Conservation (phyloP, 2,329 filamentous ascomycete genomes). For the Penicillium sp. region DNA sequence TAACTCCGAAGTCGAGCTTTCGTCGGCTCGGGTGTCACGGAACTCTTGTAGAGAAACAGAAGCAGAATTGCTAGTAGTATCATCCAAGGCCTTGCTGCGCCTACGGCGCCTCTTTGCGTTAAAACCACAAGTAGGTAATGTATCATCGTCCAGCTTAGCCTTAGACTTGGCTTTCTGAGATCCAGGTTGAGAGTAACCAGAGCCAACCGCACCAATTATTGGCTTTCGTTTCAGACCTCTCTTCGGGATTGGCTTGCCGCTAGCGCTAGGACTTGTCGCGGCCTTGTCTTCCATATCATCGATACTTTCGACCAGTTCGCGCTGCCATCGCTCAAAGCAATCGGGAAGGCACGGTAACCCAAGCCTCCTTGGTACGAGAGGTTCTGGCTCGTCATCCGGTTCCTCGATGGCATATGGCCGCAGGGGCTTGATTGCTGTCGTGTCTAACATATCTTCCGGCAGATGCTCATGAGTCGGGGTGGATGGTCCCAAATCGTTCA, state of each 20-base stretch:
- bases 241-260: slow-evolving; percentile 14
- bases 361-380: not conserved
- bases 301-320: slow-evolving; percentile 38
- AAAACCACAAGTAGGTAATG: slow-evolving; percentile 13
- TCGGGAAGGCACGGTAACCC: slow-evolving; percentile 24
- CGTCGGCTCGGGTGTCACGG: slow-evolving; percentile 20
- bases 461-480: slow-evolving; percentile 16
- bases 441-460: slow-evolving; percentile 1
- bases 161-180: slow-evolving; percentile 5
- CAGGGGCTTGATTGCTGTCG: slow-evolving; percentile 31
- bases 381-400: slow-evolving; percentile 30
- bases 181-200: slow-evolving; percentile 1
- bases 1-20: slow-evolving; percentile 24
- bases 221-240: slow-evolving; percentile 41
- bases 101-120: slow-evolving; percentile 31
- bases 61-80: slow-evolving; percentile 10
- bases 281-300: slow-evolving; percentile 34
- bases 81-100: slow-evolving; percentile 22
- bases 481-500: slow-evolving; percentile 13
- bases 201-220: slow-evolving; percentile 18
- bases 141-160: slow-evolving; percentile 12
- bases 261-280: slow-evolving; percentile 18
- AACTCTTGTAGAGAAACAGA: slow-evolving; percentile 14
- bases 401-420: slow-evolving; percentile 45
- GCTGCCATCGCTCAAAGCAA: slow-evolving; percentile 32